phyloP scores from a whole-genome alignment of 2,329 filamentous ascomycete genomes.

The Keithomyces neogunnii region DNA sequence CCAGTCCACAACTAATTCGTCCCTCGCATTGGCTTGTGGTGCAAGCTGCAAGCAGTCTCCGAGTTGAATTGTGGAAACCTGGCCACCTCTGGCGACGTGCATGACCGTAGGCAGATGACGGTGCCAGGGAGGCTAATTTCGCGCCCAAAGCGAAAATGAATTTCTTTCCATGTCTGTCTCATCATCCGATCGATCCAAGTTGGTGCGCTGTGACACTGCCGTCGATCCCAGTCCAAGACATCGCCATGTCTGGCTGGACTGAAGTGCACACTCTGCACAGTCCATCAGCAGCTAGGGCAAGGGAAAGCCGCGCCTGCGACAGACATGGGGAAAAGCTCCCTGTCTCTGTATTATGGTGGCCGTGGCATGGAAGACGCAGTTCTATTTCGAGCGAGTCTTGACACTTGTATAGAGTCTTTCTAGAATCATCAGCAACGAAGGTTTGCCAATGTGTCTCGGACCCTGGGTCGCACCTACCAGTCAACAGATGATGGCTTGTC shows the following conservation, averaged over 20 bases:
- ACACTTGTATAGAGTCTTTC: no score
- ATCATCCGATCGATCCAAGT: constrained; percentile 5
- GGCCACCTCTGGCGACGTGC: neutral
- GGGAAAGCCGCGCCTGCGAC: no score
- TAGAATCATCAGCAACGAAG: no score
- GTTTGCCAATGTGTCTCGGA: no score
- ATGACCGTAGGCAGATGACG: constrained; percentile 3
- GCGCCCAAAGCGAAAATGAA: neutral
- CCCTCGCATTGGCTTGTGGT: neutral
- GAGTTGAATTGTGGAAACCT: neutral
- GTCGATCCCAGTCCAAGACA: neutral
- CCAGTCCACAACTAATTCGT: neutral
- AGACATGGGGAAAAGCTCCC: no score
- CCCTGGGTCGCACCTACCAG: neutral
- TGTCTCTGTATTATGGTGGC: no score
- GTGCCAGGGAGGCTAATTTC: neutral
- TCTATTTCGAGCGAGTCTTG: no score
- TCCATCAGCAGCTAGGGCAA: no score
- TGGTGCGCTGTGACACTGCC: neutral
- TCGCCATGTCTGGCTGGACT: neutral
- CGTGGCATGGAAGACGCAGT: no score
- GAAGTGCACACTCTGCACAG: neutral
- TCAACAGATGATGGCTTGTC: neutral
- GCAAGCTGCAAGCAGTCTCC: neutral
- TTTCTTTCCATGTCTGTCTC: neutral